Evolutionary conservation across 345 rosid genomes (phyloP), one percentile per base, ranked within the genome.

Genomic region (Clausena lansium): DNA sequence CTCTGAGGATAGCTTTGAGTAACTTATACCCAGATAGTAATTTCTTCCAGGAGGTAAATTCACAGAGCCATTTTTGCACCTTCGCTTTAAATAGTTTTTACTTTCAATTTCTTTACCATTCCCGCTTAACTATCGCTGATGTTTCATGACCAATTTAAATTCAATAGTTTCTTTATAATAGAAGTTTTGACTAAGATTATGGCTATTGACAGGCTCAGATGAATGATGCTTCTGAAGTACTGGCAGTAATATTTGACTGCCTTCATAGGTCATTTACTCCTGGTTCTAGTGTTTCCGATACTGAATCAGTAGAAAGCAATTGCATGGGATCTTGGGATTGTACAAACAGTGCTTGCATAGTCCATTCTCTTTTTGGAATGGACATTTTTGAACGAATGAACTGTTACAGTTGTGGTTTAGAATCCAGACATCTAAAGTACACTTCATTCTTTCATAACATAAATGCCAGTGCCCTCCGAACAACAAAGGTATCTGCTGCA

Each of bases 211-310:
- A 96, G 98, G 97, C 88, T 76, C 95, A 96, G 86, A 96, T 96
- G 99, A 94, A 96, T 76, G 99, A 96, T 86, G 98, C 99, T 78
- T 92, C 98, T 74, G 98, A 96, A 92, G 99, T 96, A 61, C 79
- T 96, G 85, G 93, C 76, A 24, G 98, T 90, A 76, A 87, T 96
- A 74, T 96, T 96, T 80, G 91, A 88, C 73, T 94, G 97, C 85
- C 98, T 96, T 84, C 98, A 96, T 87, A 86, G 68, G 76, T 91
- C 99, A 79, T 94, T 92, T 85, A 84, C 95, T 77, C 80, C 79
- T 39, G 83, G 86, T 75, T 85, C 85, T 2, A 83, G 82, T 78
- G 80, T 87, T 84, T 87, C 94, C 81, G 94, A 88, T 82, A 78
- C 90, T 35, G 89, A 91, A 41, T 88, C 94, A 25, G 77, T 84